Conservation (phyloP, 2,329 filamentous ascomycete species). For the Fusarium sp. region DNA sequence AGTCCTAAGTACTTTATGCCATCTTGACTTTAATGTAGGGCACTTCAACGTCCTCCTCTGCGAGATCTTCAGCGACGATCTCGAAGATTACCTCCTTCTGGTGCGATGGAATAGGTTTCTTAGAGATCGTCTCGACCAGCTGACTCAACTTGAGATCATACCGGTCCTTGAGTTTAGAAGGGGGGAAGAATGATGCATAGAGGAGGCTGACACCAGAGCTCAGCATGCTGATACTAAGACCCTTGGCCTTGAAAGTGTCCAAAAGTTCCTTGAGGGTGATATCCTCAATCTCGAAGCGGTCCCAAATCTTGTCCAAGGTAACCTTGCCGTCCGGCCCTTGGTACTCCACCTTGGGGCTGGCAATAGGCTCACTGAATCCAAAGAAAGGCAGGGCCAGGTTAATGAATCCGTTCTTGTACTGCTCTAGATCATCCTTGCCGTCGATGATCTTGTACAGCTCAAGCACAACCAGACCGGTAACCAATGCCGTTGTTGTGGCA, state of each 20-base stretch:
- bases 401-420: conserved; percentile 99
- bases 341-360: conserved; percentile 93
- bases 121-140: conserved; percentile 88
- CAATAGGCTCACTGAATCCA: conserved; percentile 96
- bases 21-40: conserved; percentile 95
- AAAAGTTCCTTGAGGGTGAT: conserved; percentile 88
- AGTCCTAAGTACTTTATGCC: conserved; percentile 40
- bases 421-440: conserved; percentile 94
- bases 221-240: conserved; percentile 89
- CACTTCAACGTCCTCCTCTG: conserved; percentile 94
- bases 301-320: conserved; percentile 95
- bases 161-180: conserved; percentile 83
- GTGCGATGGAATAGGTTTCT: conserved; percentile 90
- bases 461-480: conserved; percentile 91
- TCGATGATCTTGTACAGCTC: conserved; percentile 98
- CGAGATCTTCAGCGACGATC: conserved; percentile 89
- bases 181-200: conserved; percentile 92
- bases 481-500: conserved; percentile 94
- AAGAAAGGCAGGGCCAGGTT: conserved; percentile 98
- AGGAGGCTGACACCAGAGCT: conserved; percentile 97
- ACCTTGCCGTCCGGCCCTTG: conserved; percentile 82
- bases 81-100: conserved; percentile 98
- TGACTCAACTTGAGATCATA: conserved; percentile 86
- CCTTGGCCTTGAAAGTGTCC: conserved; percentile 82
- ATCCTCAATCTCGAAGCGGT: conserved; percentile 91